Evolutionary conservation across 2,329 filamentous ascomycete genomes (phyloP).

Genomic region (Fusarium chuoi): DNA sequence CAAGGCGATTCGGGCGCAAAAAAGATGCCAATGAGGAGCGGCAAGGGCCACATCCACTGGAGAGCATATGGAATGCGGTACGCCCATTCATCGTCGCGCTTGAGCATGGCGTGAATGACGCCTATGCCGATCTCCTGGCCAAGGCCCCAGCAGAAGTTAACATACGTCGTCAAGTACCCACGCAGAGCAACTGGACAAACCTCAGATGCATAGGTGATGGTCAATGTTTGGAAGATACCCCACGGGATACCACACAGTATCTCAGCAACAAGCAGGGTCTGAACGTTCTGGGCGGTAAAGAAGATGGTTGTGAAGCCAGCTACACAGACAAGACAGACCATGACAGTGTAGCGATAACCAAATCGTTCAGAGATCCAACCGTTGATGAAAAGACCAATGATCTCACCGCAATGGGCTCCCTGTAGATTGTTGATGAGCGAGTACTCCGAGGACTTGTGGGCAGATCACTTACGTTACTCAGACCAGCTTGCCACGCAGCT

Average conservation of each 20-base stretch:
- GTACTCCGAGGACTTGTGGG: background rate
- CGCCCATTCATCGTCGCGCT: conserved; percentile 73
- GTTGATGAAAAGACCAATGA: conserved; percentile 74
- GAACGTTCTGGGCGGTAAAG: conserved; percentile 71
- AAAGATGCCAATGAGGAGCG: conserved; percentile 71
- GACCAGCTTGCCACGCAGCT: conserved; percentile 69
- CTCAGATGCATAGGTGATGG: conserved; percentile 75
- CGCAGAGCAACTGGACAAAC: conserved; percentile 78
- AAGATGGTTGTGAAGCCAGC: conserved; percentile 70
- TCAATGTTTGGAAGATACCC: conserved; percentile 68
- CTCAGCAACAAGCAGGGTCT: conserved; percentile 68
- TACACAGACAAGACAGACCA: conserved; percentile 64
- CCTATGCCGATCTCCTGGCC: conserved; percentile 78
- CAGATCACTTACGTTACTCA: conserved; percentile 60
- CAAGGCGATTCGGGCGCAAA: conserved; percentile 78
- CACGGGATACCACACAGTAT: conserved; percentile 72
- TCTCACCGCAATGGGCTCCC: conserved; percentile 69
- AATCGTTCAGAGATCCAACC: conserved; percentile 74
- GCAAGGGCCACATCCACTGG: conserved; percentile 82
- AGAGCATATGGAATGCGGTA: conserved; percentile 77
- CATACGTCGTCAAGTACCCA: conserved; percentile 77
- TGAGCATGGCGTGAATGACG: conserved; percentile 75
- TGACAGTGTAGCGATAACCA: conserved; percentile 73
- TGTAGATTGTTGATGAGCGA: conserved; percentile 40
- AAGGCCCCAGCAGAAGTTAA: conserved; percentile 83